Evolutionary conservation across 805 yeast genomes (phyloP).

Genomic region (Wickerhamiella brachini): DNA sequence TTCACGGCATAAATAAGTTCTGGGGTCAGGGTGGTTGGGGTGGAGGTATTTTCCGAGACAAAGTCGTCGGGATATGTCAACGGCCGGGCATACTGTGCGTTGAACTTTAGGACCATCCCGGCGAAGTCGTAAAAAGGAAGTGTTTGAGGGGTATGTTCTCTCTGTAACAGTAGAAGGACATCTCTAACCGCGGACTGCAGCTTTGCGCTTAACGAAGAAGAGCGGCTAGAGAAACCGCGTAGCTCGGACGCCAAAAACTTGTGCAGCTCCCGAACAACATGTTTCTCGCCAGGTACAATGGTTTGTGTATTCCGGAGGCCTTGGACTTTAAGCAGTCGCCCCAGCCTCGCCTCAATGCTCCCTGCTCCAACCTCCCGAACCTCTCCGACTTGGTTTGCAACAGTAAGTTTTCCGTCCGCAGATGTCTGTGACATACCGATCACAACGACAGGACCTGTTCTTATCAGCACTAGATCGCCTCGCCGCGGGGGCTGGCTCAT

Average conservation of each 20-base stretch:
- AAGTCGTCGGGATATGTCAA: background rate
- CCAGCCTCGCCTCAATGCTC: constrained; percentile 8
- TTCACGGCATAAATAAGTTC: constrained; percentile 10
- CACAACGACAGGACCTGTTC: constrained; percentile 8
- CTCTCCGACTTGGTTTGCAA: constrained; percentile 7
- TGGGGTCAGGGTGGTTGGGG: constrained; percentile 1
- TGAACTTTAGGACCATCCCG: background rate
- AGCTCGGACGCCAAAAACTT: constrained; percentile 4
- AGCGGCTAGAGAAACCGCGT: constrained; percentile 2
- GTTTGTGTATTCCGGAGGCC: background rate
- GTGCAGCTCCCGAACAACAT: constrained; percentile 3
- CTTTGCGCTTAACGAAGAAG: background rate
- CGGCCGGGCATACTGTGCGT: background rate
- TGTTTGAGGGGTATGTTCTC: background rate
- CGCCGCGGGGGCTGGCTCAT: background rate
- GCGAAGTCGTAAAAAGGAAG: constrained; percentile 7
- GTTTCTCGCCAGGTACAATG: background rate
- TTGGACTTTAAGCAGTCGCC: constrained; percentile 2
- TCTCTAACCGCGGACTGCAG: background rate
- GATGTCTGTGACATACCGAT: constrained; percentile 2
- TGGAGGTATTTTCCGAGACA: background rate
- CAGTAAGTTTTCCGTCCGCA: constrained; percentile 4
- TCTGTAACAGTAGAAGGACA: background rate
- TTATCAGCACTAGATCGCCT: constrained; percentile 11
- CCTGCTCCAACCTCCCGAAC: constrained; percentile 2